Conservation (phyloP, 805 yeast species). For the Wickerhamiella occidentalis region DNA sequence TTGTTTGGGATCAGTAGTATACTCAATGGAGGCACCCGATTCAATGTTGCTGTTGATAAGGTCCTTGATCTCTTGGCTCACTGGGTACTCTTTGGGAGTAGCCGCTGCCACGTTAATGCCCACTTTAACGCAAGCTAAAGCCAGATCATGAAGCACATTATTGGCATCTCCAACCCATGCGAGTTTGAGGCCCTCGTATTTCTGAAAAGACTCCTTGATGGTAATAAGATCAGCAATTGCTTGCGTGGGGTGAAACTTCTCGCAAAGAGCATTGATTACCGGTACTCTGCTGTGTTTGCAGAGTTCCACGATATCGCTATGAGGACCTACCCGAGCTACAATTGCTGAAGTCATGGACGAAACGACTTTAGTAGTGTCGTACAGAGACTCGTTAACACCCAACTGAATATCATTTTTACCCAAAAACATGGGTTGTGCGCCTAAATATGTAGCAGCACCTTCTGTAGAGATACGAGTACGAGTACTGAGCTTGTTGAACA, state of each 20-base stretch:
- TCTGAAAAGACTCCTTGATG: conserved; percentile 62
- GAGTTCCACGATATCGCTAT: conserved; percentile 67
- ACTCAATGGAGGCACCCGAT: conserved; percentile 35
- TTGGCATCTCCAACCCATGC: conserved; percentile 97
- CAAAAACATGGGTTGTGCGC: conserved; percentile 91
- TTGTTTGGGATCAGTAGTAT: conserved; percentile 59
- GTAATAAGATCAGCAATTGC: conserved; percentile 87
- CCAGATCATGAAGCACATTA: conserved; percentile 86
- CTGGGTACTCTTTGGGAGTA: conserved; percentile 64
- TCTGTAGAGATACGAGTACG: conserved; percentile 90
- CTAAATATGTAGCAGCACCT: conserved; percentile 86
- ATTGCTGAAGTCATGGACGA: conserved; percentile 95
- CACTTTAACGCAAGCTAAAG: conserved; percentile 70
- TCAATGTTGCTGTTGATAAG: conserved; percentile 43
- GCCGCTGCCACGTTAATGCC: conserved; percentile 78
- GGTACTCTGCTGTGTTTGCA: conserved; percentile 77
- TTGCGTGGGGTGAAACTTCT: conserved; percentile 86
- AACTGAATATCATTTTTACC: conserved; percentile 95
- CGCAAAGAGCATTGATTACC: conserved; percentile 87
- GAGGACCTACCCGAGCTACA: conserved; percentile 88
- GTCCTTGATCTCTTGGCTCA: conserved; percentile 42
- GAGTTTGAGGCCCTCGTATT: conserved; percentile 45
- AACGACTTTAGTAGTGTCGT: conserved; percentile 79
- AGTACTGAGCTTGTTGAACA: conserved; percentile 87
- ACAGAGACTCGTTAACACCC: conserved; percentile 85